Evolutionary conservation across 176 grass and related monocot genomes (phyloP), one percentile per base, ranked within the genome.

Genomic region (Canna indica): DNA sequence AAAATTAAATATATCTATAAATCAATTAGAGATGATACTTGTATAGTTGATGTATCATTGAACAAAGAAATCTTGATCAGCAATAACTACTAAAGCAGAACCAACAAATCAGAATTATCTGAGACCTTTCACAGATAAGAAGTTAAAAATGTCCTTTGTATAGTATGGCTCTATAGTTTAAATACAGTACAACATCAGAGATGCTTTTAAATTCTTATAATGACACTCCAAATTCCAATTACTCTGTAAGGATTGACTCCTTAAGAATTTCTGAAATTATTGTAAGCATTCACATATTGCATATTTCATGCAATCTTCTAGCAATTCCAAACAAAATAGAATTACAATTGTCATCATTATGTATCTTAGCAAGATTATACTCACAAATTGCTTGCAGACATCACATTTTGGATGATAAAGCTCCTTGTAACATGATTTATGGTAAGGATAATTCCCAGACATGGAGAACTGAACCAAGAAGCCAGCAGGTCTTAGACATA

Each of bases 381-480:
- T 93, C 87, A 93, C 94, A 85, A 93, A 93, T 73, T 93, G 84
- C 53, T 85, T 93, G 84, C 94, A 99, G 46, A 93, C 90, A 80
- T 93, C 94, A 44, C 94, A 99, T 85, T 99, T 99, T 65, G 94
- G 94, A 59, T 93, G 86, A 83, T 93, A 87, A 24, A 71, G 81
- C 74, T 96, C 88, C 72, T 85, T 87, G 81, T 91, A 91, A 77
- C 92, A 96, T 39, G 67, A 83, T 78, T 91, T 91, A 72, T 96
- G 88, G 82, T 90, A 93, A 3, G 89, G 86, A 68, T 83, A 79
- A 80, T 85, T 87, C 60, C 82, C 89, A 3, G 77, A 93, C 94
- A 93, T 85, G 62, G 86, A 90, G 85, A 93, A 93, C 94, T 99
- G 80, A 71, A 79, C 26, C 22, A 70, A 76, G 29, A 73, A 70